These are phyloP conservation scores for Physaria fendleri DNA, from an alignment of 345 rosid species.

Conservation along the genomic window DNA sequence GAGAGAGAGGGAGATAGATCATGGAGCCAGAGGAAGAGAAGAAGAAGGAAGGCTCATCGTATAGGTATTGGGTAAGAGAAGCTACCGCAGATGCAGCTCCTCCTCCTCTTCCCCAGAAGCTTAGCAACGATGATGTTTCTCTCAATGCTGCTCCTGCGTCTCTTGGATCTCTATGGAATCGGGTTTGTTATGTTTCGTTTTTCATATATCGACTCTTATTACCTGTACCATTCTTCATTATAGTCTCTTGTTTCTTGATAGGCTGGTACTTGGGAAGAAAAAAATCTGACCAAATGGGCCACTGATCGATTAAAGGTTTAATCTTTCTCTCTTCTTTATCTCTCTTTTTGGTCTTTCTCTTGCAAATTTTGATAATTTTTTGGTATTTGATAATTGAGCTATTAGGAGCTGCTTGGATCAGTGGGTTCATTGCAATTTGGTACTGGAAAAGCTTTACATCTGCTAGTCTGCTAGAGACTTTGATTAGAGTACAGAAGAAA, in stretches of 20 bases:
- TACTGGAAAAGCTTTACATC: slow-evolving; percentile 65
- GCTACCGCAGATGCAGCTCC: slow-evolving; percentile 70
- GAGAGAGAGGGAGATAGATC: background rate
- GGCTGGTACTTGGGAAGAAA: slow-evolving; percentile 99
- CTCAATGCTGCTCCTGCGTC: slow-evolving; percentile 25
- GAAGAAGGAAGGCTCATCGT: slow-evolving; percentile 41
- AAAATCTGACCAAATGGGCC: slow-evolving; percentile 84
- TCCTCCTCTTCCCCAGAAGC: slow-evolving; percentile 61
- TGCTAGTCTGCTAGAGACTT: no score
- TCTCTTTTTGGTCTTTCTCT: background rate
- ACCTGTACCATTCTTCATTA: background rate
- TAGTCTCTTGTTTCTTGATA: slow-evolving; percentile 12
- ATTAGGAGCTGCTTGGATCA: slow-evolving; percentile 66
- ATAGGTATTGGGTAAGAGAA: slow-evolving; percentile 89
- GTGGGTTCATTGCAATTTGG: slow-evolving; percentile 62
- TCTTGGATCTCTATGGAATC: slow-evolving; percentile 88
- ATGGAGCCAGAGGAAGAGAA: slow-evolving; percentile 42
- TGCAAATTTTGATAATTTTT: background rate
- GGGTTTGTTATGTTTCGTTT: slow-evolving; percentile 26
- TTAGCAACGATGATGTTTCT: slow-evolving; percentile 35
- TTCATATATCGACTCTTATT: background rate
- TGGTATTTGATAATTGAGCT: background rate
- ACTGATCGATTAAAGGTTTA: slow-evolving; percentile 65
- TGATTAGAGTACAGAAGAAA: no score
- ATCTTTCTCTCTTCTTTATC: background rate